Evolutionary conservation across 257 asterid genomes (phyloP).

Genomic region (Avicennia marina): DNA sequence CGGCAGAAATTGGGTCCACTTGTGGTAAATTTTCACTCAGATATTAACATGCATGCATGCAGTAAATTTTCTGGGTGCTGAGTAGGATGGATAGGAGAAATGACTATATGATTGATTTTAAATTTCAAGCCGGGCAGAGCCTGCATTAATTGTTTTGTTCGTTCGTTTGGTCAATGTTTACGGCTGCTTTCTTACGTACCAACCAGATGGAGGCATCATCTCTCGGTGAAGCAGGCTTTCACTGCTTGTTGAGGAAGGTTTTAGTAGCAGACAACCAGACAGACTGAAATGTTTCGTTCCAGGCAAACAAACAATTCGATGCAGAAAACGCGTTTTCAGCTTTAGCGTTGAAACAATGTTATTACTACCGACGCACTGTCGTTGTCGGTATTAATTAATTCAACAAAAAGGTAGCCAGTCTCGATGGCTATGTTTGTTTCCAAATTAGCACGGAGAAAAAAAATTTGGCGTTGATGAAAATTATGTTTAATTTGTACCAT

Average conservation of each 20-base stretch:
- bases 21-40: too few species aligned
- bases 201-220: too few species aligned
- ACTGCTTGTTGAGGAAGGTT: conserved; percentile 11
- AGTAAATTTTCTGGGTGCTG: too few species aligned
- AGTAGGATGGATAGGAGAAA: conserved; percentile 6
- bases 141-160: neutral
- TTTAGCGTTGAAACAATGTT: neutral
- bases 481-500: too few species aligned
- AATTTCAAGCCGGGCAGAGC: neutral
- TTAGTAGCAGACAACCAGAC: conserved; percentile 15
- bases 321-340: conserved; percentile 25
- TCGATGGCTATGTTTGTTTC: too few species aligned
- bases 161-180: conserved; percentile 19
- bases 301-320: conserved; percentile 18
- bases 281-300: conserved; percentile 16
- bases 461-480: too few species aligned
- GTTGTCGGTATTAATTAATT: conserved; percentile 12
- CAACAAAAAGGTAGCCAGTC: too few species aligned
- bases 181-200: too few species aligned
- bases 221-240: conserved; percentile 21
- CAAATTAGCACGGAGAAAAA: too few species aligned
- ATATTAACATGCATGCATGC: too few species aligned
- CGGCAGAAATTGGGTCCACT: too few species aligned
- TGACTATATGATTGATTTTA: neutral
- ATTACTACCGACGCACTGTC: neutral